Evolutionary conservation across 495 filamentous ascomycete species (phyloP), one percentile per base, ranked within the genome.

Genomic region (Penicillium flavigenum): DNA sequence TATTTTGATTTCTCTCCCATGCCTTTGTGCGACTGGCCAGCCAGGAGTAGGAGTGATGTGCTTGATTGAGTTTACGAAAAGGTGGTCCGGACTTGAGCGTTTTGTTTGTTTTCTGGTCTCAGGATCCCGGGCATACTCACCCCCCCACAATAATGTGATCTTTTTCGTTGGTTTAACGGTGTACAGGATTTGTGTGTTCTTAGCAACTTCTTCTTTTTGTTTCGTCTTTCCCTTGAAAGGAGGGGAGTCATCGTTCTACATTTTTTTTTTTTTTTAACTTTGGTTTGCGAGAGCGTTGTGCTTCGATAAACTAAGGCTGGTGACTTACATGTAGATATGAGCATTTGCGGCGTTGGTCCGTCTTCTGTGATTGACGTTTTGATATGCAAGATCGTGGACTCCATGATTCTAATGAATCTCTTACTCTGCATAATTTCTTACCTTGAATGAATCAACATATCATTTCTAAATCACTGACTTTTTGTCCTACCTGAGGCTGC

Each of bases 281-380:
- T 68, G 63, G 63, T 59, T 69, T 62, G 54, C 57, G 63, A 68
- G 62, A 69, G 69, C 62, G 58, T 44, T 65, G 59, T 65, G 67
- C 68, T 73, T 75, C 64, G 66, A 71, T 72, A 66, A 70, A 71
- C 62, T 68, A 68, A 73, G 67, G 67, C 62, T 67, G 67, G 72
- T 64, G 70, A 72, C 57, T 63, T 69, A 65, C 64, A 74, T 77
- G 74, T 77, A 77, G 74, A 77, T 75, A 75, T 73, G 72, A 76
- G 74, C 74, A 77, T 77, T 65, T 67, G 68, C 58, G 74, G 74
- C 71, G 74, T 74, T 74, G 57, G 63, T 59, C 48, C 54, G 62
- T 69, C 57, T 56, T 60, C 44, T 53, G 49, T 63, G 66, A 56
- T 61, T 67, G 57, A 54, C 58, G 54, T 51, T 68, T 64, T 59